Base-by-base conservation (phyloP, 192 early-diverging fungal species). In the Chytriomyces confervae region DNA sequence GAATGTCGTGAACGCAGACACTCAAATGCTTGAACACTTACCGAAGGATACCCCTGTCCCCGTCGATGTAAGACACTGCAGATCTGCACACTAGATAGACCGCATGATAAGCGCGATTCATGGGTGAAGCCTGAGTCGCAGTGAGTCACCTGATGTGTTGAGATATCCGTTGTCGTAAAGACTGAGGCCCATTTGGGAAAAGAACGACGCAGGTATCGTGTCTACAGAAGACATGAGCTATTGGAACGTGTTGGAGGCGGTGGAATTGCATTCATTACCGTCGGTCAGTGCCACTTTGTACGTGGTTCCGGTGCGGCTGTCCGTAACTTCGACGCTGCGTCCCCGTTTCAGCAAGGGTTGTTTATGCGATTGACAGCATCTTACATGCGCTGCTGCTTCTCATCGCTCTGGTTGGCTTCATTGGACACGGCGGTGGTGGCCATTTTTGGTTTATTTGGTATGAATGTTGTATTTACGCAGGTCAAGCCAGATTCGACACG, bases 41-140 rank as follows among this genome's bases (percentile, higher is more conserved):
- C 60, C 89, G 67, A 20, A 92, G 75, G 72, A 92, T 86, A 8
- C 91, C 91, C 62, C 77, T 79, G 50, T 92, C 91, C 29, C 91
- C 91, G 66, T 92, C 91, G 80, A 92, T 92, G 62, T 90, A 85
- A 43, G 83, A 82, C 62, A 92, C 91, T 27, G 85, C 77, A 7
- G 91, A 92, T 18, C 85, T 79, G 50, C 88, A 88, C 5, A 92
- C 87, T 73, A n/a, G n/a, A 45, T 1, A 49, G 16, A n/a, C 16
- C 11, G 11, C 68, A 27, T 69, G 16, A 51, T 46, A 13, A 69
- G 50, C 27, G 36, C 36, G 36, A 1, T 27, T 0, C 5, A 20
- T 18, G 10, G 16, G 11, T 11, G 5, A 69, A 57, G 18, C 2
- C 11, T 18, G 50, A n/a, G 18, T 11, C 23, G 49, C 44, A 45